Evolutionary conservation across 768 basidiomycete species (phyloP), one percentile per base, ranked within the genome.

Genomic region (Pleurotus citrinopileatus): DNA sequence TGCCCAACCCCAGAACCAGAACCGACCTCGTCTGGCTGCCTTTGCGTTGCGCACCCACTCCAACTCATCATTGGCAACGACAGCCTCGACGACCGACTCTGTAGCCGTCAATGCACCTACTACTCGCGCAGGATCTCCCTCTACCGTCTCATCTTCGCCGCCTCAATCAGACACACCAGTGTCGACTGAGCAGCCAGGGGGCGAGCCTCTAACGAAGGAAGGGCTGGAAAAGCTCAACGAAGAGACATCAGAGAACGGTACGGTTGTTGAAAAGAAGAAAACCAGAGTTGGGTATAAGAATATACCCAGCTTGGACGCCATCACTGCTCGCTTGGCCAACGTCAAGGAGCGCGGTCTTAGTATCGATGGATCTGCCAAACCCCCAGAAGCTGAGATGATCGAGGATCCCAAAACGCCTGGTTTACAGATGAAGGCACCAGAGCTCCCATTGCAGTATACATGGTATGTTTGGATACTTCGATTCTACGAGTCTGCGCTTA

Each of bases 401-500:
- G 87, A 89, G 64, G 87, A 91, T 69, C 90, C 88, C 12, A 88
- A 89, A 78, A 87, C 89, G 1, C 89, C 88, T 15, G 87, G 89
- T 6, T 70, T 86, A 44, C 77, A 74, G 25, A 80, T 86, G 67
- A 84, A 83, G 55, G 80, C 86, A 55, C 86, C 85, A 3, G 91
- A 91, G 64, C 93, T 93, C 65, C 93, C 93, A 4, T 73, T 96
- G 22, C 89, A 92, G 63, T 89, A 86, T 67, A 67, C 82, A 36
- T 96, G 94, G 91, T 93, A 54, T 54, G 82, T 70, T 29, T 26
- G n/a, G n/a, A n/a, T n/a, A n/a, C 3, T 26, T 52, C 9, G 4
- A 52, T 6, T 46, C n/a, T 40, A 19, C 43, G 37, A 40, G 48
- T 54, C 34, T 42, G 32, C 38, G 53, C 52, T 61, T 19, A 61